A percentile compares a stretch with the other conserved stretches of the same genome.
phyloP scores from a whole-genome alignment of 768 basidiomycete genomes.

The Guyanaporus albipodus region DNA sequence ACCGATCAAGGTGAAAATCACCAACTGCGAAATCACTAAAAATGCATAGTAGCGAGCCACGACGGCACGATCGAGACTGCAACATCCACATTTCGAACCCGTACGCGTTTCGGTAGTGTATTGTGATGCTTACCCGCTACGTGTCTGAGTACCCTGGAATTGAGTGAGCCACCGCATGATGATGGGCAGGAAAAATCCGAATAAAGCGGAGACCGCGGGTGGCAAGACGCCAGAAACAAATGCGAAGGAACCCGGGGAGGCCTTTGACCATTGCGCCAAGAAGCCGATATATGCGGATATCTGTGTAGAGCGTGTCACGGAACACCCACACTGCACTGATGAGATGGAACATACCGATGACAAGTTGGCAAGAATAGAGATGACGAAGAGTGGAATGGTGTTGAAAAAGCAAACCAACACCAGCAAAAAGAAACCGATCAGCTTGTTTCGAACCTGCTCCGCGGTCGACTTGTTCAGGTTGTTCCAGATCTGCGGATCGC shows the following conservation, averaged over 20 bases:
- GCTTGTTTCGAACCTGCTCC: constrained; percentile 62
- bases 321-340: not conserved
- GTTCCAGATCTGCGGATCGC: constrained; percentile 66
- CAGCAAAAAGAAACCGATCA: constrained; percentile 77
- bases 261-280: constrained; percentile 63
- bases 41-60: constrained; percentile 92
- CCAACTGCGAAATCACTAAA: constrained; percentile 87
- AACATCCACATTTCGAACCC: constrained; percentile 21
- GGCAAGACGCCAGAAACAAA: constrained; percentile 91
- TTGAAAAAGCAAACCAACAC: constrained; percentile 87
- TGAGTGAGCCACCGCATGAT: constrained; percentile 80
- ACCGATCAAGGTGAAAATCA: constrained; percentile 92
- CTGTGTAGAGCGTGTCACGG: constrained; percentile 10
- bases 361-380: constrained; percentile 91
- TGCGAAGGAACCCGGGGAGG: constrained; percentile 68
- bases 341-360: constrained; percentile 51
- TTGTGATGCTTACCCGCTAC: constrained; percentile 24
- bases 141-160: constrained; percentile 56
- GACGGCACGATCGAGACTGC: constrained; percentile 82
- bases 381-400: constrained; percentile 85
- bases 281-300: constrained; percentile 64
- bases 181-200: constrained; percentile 88
- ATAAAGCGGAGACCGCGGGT: constrained; percentile 80
- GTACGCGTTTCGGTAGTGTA: not conserved
- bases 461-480: constrained; percentile 77